Evolutionary conservation across 1,139 yeast species (phyloP), one percentile per base, ranked within the genome.

Genomic region (Tardiomyces depauwii): DNA sequence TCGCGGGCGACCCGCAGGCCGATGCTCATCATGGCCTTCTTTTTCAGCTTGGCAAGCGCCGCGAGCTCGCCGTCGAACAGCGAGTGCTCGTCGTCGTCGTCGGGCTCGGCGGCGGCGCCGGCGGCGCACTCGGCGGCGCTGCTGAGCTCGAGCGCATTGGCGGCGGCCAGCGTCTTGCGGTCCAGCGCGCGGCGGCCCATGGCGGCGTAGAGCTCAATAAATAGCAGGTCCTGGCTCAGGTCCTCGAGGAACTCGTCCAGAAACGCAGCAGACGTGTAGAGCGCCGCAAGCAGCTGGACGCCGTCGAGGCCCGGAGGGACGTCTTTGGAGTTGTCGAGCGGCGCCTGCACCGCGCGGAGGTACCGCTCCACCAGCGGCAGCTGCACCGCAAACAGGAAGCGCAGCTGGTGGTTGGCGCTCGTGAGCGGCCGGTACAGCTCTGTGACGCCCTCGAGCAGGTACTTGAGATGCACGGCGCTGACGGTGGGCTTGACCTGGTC

Each of bases 301-400:
- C 83, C 77, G 45, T 67, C 65, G 52, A 77, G 70, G 4, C 36
- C 36, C 5, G n/a, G 11, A 5, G 36, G 36, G 5, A 30, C 5
- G 10, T 30, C 36, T 11, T 30, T 30, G 4, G 36, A 5, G 7
- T 73, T 72, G 47, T 68, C 65, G 46, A 73, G 67, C 14, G 76
- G 68, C 40, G 69, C 70, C 18, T 67, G 60, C 18, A 87, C 60
- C 28, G 74, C 69, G 2, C 72, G 73, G 48, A 72, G 72, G 57
- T 84, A 88, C 39, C 67, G 67, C 47, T 82, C 82, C 21, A 87
- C 60, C 41, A 88, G 61, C 30, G 71, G 71, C 43, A 87, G 63
- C 59, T 87, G 95, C 36, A 87, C 78, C 23, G 77, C 78, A 10
- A 85, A 76, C 25, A 85, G 75, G 48, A 82, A 81, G 55, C 77